Evolutionary conservation across 345 rosid genomes (phyloP), one percentile per base, ranked within the genome.

Genomic region (Euphorbia lathyris): DNA sequence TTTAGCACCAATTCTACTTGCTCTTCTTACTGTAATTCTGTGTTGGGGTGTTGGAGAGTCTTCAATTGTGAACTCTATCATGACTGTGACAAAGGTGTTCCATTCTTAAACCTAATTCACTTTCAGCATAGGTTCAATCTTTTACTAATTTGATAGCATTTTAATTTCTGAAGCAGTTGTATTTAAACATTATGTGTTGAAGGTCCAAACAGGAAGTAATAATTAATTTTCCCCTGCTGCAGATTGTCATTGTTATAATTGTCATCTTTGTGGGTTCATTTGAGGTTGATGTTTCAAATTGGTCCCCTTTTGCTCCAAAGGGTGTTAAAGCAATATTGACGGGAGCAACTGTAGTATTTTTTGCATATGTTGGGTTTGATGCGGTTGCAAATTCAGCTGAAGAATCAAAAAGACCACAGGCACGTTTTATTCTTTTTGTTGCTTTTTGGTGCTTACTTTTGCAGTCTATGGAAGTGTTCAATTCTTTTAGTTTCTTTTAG

Each of bases 291-390:
- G 86, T 86, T 66, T 79, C 86, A 27, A 96, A 96, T 78, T 90
- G 96, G 98, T 81, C 97, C 6, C 98, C 98, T 72, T 92, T 92
- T 83, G 94, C 90, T 20, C 99, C 97, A 23, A 83, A 87, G 72
- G 98, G 97, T 58, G 69, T 85, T 59, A 86, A 87, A 83, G 85
- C 87, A 45, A 68, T 95, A 62, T 81, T 95, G 32, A 92, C 94
- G 26, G 98, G 98, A 65, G 93, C 98, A 73, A 90, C 95, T 65
- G 96, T 90, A 13, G 98, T 89, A 12, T 92, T 96, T 87, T 96
- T 96, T 76, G 91, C 99, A 27, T 95, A 95, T 71, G 95, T 92
- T 80, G 99, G 99, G 63, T 96, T 92, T 84, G 99, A 96, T 81
- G 98, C 94, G 3, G 97, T 92, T 74, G 96, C 99, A 73, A 90